Conservation (phyloP, 768 basidiomycete species). For the Termitomyces sp. region DNA sequence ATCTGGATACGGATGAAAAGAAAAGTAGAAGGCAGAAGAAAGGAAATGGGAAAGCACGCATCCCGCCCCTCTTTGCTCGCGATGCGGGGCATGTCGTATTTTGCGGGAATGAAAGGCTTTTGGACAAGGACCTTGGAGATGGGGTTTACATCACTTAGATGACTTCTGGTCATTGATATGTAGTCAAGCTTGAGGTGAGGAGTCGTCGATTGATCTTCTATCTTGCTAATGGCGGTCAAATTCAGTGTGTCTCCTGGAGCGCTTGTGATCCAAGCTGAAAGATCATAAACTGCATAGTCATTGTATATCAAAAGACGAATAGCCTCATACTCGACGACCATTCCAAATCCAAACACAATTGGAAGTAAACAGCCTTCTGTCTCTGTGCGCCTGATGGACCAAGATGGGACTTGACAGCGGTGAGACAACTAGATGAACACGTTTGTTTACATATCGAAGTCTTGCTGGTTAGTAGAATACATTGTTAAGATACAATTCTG, state of each 20-base stretch:
- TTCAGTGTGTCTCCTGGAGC: background rate
- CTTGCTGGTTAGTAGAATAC: background rate
- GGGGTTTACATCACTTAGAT: slow-evolving; percentile 23
- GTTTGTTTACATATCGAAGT: background rate
- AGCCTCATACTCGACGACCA: background rate
- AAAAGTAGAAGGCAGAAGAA: slow-evolving; percentile 13
- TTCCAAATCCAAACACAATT: background rate
- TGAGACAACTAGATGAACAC: background rate
- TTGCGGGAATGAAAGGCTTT: slow-evolving; percentile 50
- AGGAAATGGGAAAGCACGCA: slow-evolving; percentile 23
- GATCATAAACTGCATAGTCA: background rate
- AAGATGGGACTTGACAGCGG: background rate
- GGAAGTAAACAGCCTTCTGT: background rate
- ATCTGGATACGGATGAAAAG: background rate
- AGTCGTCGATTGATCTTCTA: background rate
- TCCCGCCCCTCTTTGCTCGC: slow-evolving; percentile 57
- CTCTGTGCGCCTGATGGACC: background rate
- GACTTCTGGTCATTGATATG: background rate
- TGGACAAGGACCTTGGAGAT: slow-evolving; percentile 13
- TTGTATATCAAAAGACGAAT: background rate
- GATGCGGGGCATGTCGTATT: slow-evolving; percentile 63
- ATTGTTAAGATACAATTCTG: background rate
- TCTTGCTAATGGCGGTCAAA: background rate
- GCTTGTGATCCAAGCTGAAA: background rate
- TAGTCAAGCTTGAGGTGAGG: background rate